phyloP scores from a whole-genome alignment of 495 filamentous ascomycete species.

The Penicillium subrubescens region DNA sequence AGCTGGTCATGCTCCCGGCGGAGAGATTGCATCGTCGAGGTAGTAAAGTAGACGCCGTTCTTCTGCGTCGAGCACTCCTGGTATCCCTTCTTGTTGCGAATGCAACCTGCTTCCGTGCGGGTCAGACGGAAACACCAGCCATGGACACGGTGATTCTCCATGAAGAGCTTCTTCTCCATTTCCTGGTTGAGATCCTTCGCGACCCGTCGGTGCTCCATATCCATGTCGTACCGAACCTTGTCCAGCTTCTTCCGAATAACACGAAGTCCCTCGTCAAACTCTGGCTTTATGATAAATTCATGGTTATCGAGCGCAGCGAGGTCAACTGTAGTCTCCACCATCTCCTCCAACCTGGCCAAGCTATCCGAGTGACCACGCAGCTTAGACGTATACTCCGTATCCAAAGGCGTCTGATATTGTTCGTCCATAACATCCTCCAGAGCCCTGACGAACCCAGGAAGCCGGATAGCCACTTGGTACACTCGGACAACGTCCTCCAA shows the following conservation, averaged over 20 bases:
- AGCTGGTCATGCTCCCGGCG: constrained; percentile 93
- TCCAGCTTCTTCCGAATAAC: constrained; percentile 91
- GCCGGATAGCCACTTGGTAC: constrained; percentile 89
- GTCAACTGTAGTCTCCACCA: constrained; percentile 98
- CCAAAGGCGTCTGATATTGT: constrained; percentile 82
- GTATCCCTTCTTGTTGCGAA: constrained; percentile 86
- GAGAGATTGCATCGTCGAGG: constrained; percentile 74
- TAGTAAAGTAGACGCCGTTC: constrained; percentile 98
- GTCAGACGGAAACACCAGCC: constrained; percentile 98
- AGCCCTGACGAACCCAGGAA: constrained; percentile 87
- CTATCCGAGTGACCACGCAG: constrained; percentile 74
- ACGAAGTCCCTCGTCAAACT: constrained; percentile 89
- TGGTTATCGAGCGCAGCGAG: constrained; percentile 94
- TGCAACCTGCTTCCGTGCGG: constrained; percentile 86
- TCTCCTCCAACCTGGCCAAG: constrained; percentile 86
- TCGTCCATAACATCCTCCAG: constrained; percentile 96
- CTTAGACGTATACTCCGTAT: constrained; percentile 85
- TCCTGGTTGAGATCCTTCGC: constrained; percentile 87
- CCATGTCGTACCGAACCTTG: constrained; percentile 80
- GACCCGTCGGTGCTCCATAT: constrained; percentile 75
- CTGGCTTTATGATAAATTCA: constrained; percentile 98
- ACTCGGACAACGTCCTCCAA: constrained; percentile 94
- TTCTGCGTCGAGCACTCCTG: constrained; percentile 98
- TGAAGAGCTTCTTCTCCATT: constrained; percentile 95
- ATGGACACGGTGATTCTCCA: constrained; percentile 93